Percentiles rank a stretch among this genome's conserved stretches.
Evolutionary conservation across 345 rosid genomes (phyloP).

Genomic region (Pugionium cornutum): DNA sequence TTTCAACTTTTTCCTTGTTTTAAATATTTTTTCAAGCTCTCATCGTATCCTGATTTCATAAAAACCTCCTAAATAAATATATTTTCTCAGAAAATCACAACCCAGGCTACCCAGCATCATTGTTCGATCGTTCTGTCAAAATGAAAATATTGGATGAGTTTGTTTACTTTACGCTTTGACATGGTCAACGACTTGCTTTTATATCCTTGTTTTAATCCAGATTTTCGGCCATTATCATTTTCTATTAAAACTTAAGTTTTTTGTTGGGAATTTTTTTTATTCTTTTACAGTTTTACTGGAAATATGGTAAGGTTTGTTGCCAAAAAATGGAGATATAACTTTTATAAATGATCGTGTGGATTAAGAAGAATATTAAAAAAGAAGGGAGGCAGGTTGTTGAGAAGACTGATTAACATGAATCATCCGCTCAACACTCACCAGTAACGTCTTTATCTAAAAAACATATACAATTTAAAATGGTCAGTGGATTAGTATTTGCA

Average conservation of each 20-base stretch:
- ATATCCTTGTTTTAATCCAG: slow-evolving; percentile 27
- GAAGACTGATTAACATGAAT: slow-evolving; percentile 40
- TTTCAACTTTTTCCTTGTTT: no score
- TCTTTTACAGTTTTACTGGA: background rate
- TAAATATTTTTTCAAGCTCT: no score
- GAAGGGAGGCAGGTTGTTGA: slow-evolving; percentile 32
- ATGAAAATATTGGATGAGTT: background rate
- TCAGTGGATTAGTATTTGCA: slow-evolving; percentile 39
- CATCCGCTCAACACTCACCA: slow-evolving; percentile 32
- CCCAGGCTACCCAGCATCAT: slow-evolving; percentile 6
- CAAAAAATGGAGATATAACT: background rate
- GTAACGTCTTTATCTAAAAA: slow-evolving; percentile 37
- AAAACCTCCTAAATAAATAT: background rate
- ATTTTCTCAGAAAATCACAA: slow-evolving; percentile 19
- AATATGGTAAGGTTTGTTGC: background rate
- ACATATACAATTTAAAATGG: slow-evolving; percentile 18
- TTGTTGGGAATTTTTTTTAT: background rate
- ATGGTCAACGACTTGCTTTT: slow-evolving; percentile 24
- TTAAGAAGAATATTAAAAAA: slow-evolving; percentile 37
- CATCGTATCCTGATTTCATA: no score
- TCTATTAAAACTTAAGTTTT: background rate
- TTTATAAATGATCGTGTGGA: slow-evolving; percentile 11
- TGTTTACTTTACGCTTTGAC: slow-evolving; percentile 13
- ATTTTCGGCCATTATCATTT: slow-evolving; percentile 10
- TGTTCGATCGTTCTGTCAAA: background rate